These are phyloP conservation scores for Trametes sanguinea DNA, from an alignment of 768 basidiomycete species.

Conservation along the genomic window DNA sequence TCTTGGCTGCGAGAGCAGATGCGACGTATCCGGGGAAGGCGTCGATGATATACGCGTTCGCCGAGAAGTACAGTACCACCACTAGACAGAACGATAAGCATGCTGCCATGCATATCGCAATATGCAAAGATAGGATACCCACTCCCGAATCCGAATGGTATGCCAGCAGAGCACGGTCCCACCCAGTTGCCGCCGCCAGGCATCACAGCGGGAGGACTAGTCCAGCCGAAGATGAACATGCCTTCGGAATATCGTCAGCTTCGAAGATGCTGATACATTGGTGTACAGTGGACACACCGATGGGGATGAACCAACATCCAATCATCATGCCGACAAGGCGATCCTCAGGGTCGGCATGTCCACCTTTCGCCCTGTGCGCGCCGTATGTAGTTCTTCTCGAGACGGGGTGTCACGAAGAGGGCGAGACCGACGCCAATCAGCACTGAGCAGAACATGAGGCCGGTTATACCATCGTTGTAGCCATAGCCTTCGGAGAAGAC, in stretches of 20 bases:
- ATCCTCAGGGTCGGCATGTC: constrained; percentile 45
- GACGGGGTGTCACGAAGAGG: constrained; percentile 35
- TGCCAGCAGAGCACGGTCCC: constrained; percentile 38
- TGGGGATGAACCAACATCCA: constrained; percentile 38
- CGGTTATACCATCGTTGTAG: constrained; percentile 41
- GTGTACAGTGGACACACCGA: constrained; percentile 12
- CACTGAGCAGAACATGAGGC: constrained; percentile 44
- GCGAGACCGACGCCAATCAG: constrained; percentile 40
- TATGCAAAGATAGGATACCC: neutral
- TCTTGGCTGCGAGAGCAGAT: constrained; percentile 43
- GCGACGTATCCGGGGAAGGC: constrained; percentile 43
- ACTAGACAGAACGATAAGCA: constrained; percentile 20
- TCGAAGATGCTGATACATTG: neutral
- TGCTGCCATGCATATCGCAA: neutral
- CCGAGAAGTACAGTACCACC: constrained; percentile 42
- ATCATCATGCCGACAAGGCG: constrained; percentile 43
- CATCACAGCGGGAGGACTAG: constrained; percentile 36
- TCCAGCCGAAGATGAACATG: constrained; percentile 47
- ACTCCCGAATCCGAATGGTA: constrained; percentile 42
- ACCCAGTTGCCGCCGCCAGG: constrained; percentile 42
- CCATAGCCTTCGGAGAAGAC: constrained; percentile 40
- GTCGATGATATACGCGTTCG: constrained; percentile 44
- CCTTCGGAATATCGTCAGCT: constrained; percentile 7
- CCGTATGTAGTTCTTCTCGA: constrained; percentile 38
- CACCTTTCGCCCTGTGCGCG: constrained; percentile 38